These are phyloP conservation scores for Cordyceps fumosorosea DNA, from an alignment of 2,329 filamentous ascomycete species.

Conservation along the genomic window DNA sequence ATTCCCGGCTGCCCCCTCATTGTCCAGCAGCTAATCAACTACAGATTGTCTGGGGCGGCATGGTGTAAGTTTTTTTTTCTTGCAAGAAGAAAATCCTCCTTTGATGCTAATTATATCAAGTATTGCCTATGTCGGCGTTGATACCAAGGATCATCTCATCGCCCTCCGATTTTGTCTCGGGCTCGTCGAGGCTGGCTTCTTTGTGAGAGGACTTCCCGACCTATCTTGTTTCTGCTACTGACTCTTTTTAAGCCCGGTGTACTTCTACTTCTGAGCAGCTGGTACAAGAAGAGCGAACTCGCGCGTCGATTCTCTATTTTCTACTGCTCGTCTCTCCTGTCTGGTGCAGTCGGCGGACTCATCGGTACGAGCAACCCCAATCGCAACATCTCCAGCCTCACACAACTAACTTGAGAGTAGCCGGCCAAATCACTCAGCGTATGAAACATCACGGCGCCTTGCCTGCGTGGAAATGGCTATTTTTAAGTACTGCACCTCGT, in stretches of 20 bases:
- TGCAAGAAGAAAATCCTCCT: too few species aligned
- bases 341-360: slow-evolving; percentile 10
- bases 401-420: not conserved
- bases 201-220: not conserved
- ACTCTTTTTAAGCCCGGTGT: slow-evolving; percentile 10
- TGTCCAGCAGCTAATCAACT: not conserved
- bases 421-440: slow-evolving; percentile 1
- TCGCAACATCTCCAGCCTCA: too few species aligned
- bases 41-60: not conserved
- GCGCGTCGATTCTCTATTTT: slow-evolving; percentile 7
- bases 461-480: slow-evolving; percentile 8
- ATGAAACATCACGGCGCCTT: not conserved
- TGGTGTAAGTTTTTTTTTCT: not conserved
- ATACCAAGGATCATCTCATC: not conserved
- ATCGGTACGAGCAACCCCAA: slow-evolving; percentile 1
- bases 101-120: not conserved
- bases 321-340: slow-evolving; percentile 8
- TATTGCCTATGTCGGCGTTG: not conserved
- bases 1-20: not conserved
- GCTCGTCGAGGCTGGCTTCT: slow-evolving; percentile 12
- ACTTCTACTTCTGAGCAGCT: slow-evolving; percentile 8
- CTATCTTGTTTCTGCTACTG: not conserved
- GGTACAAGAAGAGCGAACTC: slow-evolving; percentile 13
- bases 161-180: slow-evolving; percentile 14
- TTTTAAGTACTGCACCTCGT: not conserved